Conservation (phyloP, 805 yeast species). For the Suhomyces tanzawaensis region DNA sequence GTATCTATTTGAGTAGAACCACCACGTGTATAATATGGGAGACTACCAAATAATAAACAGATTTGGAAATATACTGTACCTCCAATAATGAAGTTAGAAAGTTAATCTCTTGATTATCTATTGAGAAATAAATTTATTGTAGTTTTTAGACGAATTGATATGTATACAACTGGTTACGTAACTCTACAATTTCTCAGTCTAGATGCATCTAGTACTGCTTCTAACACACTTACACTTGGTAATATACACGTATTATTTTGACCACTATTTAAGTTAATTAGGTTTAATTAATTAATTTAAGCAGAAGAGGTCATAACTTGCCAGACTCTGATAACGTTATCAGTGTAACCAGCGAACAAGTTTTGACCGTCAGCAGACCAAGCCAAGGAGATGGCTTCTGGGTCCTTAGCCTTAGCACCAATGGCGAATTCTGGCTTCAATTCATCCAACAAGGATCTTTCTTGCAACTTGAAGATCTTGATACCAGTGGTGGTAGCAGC, state of each 20-base stretch:
- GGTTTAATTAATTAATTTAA: slow-evolving; percentile 19
- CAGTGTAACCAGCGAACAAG: slow-evolving; percentile 99
- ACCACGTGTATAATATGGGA: too few relatives aligned
- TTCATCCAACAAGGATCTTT: slow-evolving; percentile 91
- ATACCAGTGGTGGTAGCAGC: slow-evolving; percentile 98
- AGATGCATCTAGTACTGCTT: too few relatives aligned
- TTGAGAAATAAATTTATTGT: too few relatives aligned
- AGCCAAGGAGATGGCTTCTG: slow-evolving; percentile 96
- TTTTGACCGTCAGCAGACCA: slow-evolving; percentile 99
- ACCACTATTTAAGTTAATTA: background rate
- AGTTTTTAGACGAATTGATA: too few relatives aligned
- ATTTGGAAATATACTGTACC: too few relatives aligned
- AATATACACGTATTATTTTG: slow-evolving; percentile 7
- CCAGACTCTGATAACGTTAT: slow-evolving; percentile 99
- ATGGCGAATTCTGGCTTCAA: slow-evolving; percentile 96
- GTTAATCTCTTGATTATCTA: too few relatives aligned
- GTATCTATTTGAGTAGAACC: slow-evolving; percentile 50
- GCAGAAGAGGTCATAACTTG: slow-evolving; percentile 92
- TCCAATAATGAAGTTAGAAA: too few relatives aligned
- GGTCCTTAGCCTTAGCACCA: slow-evolving; percentile 88
- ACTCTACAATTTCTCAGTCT: too few relatives aligned
- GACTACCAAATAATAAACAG: too few relatives aligned
- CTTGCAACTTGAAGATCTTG: slow-evolving; percentile 97
- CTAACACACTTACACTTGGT: background rate
- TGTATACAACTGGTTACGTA: too few relatives aligned